These are phyloP conservation scores for Petunia axillaris DNA, from an alignment of 257 asterid species.

Conservation along the genomic window DNA sequence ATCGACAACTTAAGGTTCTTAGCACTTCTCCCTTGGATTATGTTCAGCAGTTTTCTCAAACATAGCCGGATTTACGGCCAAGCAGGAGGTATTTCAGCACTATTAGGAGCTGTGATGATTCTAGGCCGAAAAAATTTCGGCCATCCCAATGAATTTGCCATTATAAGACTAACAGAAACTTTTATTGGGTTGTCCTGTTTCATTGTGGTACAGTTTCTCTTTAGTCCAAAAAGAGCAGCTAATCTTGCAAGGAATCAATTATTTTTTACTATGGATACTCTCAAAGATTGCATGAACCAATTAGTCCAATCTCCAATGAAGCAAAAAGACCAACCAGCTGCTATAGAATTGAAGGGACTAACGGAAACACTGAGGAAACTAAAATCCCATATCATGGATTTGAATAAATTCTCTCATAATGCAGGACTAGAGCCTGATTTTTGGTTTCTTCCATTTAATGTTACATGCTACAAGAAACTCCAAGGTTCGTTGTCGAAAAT, in stretches of 20 bases:
- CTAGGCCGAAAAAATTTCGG: constrained; percentile 62
- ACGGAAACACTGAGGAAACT: not conserved
- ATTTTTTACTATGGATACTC: constrained; percentile 28
- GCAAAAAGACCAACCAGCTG: constrained; percentile 1
- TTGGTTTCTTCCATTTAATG: constrained; percentile 9
- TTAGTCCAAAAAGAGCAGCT: constrained; percentile 61
- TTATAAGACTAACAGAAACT: constrained; percentile 57
- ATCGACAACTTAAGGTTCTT: constrained; percentile 42
- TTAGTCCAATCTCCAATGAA: not conserved
- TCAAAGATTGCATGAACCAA: constrained; percentile 48
- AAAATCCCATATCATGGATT: not conserved
- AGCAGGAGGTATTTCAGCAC: constrained; percentile 63
- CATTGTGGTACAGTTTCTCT: constrained; percentile 50
- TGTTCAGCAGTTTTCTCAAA: constrained; percentile 53
- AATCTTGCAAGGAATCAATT: constrained; percentile 55
- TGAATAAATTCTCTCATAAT: not conserved
- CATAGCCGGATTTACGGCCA: constrained; percentile 68
- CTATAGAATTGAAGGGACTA: not conserved
- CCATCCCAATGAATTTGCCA: constrained; percentile 56
- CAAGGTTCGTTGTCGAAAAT: not conserved
- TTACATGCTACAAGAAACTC: not conserved
- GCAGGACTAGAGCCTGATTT: constrained; percentile 9
- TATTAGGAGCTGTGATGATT: constrained; percentile 64
- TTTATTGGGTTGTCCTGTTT: constrained; percentile 56
- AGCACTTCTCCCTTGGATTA: constrained; percentile 74